phyloP scores from a whole-genome alignment of 345 rosid genomes.

The Populus tremula region DNA sequence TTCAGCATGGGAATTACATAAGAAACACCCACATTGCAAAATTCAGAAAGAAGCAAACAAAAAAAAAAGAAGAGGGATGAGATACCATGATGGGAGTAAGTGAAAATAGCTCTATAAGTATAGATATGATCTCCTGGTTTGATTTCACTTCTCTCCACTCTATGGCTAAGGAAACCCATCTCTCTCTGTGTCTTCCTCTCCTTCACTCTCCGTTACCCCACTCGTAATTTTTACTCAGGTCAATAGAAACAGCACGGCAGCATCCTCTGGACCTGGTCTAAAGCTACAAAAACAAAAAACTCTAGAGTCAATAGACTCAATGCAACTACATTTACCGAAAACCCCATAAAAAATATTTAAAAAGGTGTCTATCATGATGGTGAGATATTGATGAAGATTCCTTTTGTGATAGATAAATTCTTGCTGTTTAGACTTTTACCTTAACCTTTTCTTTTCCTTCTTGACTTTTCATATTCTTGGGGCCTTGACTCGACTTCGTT shows the following conservation, averaged over 20 bases:
- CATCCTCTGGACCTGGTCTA: neutral
- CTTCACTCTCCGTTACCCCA: neutral
- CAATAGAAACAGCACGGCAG: neutral
- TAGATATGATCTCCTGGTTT: conserved; percentile 91
- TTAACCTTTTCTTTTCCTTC: neutral
- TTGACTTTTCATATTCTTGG: neutral
- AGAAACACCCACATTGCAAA: conserved; percentile 23
- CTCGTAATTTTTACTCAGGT: neutral
- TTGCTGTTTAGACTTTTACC: neutral
- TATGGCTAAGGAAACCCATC: conserved; percentile 87
- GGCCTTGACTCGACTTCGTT: neutral
- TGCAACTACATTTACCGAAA: conserved; percentile 19
- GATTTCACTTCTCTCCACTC: conserved; percentile 68
- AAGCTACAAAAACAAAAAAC: neutral
- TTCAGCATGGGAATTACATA: conserved; percentile 1
- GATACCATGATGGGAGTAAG: conserved; percentile 95
- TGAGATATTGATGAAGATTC: neutral
- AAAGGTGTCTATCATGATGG: neutral
- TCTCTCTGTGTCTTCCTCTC: conserved; percentile 19
- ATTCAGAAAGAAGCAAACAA: neutral
- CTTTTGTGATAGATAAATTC: neutral
- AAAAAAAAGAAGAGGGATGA: conserved; percentile 6
- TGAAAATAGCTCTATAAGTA: conserved; percentile 89
- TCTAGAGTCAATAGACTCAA: conserved; percentile 4
- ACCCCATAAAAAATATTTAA: neutral